Evolutionary conservation across 371 early-diverging fungal genomes (phyloP).

Genomic region (Mortierella sp.): DNA sequence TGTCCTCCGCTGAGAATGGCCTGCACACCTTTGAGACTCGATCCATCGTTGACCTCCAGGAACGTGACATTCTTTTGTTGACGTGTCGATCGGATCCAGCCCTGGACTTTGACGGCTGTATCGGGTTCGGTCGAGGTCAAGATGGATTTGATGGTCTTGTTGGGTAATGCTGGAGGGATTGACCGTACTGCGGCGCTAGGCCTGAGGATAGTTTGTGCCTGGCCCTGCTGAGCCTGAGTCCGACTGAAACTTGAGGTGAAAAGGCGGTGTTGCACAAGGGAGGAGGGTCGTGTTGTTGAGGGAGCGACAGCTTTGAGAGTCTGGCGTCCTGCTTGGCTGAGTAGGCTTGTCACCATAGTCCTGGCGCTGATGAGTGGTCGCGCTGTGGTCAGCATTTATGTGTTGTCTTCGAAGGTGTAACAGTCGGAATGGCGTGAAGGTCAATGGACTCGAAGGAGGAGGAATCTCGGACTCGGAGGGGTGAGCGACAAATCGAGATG

Average conservation of each 20-base stretch:
- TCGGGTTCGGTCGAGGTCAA: conserved; percentile 27
- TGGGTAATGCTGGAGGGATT: conserved; percentile 46
- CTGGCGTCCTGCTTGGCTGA: background rate
- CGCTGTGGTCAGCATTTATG: conserved; percentile 15
- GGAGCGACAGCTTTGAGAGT: background rate
- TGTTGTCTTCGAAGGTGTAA: background rate
- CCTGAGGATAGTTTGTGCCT: conserved; percentile 6
- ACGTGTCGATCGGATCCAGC: conserved; percentile 89
- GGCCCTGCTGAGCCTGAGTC: background rate
- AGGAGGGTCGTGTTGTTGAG: background rate
- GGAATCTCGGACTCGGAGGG: background rate
- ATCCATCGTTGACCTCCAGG: conserved; percentile 84
- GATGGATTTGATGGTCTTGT: conserved; percentile 47
- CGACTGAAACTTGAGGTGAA: background rate
- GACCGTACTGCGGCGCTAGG: background rate
- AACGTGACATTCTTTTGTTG: conserved; percentile 84
- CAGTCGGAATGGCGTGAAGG: conserved; percentile 3
- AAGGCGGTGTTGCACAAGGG: background rate
- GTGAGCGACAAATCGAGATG: background rate
- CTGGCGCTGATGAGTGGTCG: conserved; percentile 6
- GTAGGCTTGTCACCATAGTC: background rate
- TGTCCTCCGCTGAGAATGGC: conserved; percentile 71
- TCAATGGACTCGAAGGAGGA: background rate
- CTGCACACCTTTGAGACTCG: conserved; percentile 78
- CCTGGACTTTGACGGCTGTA: conserved; percentile 68